These are phyloP conservation scores for Suillus subaureus DNA, from an alignment of 768 basidiomycete genomes.

Conservation along the genomic window DNA sequence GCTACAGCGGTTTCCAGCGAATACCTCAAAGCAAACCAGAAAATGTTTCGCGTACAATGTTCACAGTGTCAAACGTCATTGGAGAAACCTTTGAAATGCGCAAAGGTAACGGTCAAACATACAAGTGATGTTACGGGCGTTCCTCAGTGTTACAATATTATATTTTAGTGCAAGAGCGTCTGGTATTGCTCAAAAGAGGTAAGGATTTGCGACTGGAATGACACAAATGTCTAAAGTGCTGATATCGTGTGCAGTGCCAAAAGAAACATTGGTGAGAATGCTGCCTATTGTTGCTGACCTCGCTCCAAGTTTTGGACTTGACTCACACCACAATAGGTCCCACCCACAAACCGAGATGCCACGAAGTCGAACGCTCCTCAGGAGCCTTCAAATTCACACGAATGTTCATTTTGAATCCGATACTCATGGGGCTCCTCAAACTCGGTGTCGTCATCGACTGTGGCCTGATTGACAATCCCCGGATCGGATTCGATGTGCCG, in stretches of 20 bases:
- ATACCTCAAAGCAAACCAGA: background rate
- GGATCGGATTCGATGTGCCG: background rate
- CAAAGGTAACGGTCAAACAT: background rate
- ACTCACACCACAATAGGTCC: background rate
- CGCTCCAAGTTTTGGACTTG: background rate
- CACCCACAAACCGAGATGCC: background rate
- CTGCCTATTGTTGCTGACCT: background rate
- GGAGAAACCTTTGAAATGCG: constrained; percentile 1
- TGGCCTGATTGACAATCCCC: background rate
- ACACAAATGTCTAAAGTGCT: background rate
- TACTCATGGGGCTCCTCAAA: background rate
- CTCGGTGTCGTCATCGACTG: background rate
- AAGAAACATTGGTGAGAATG: background rate
- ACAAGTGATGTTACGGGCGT: background rate
- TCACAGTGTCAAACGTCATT: background rate
- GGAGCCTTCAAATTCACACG: background rate
- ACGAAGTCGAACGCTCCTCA: background rate
- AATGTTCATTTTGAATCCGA: background rate
- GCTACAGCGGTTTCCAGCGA: background rate
- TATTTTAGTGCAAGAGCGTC: background rate
- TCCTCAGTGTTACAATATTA: background rate
- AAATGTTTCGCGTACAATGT: background rate
- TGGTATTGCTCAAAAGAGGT: constrained; percentile 4
- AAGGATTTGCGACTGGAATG: background rate
- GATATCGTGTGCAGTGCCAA: background rate